phyloP scores from a whole-genome alignment of 805 yeast species.

The Starmerella bombi region DNA sequence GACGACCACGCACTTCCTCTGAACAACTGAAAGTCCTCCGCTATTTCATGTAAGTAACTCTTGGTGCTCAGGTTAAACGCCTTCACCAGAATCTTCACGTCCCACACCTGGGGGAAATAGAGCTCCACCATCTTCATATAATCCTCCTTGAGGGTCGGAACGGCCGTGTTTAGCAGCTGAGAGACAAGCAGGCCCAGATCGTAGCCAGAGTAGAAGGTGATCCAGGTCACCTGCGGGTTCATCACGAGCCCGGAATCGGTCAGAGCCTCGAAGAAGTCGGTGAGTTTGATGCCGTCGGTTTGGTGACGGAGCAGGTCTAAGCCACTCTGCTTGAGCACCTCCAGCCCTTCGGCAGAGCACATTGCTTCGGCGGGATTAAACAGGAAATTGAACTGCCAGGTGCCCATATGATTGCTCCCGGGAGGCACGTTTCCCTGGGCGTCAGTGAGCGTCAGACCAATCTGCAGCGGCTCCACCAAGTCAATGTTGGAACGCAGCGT shows the following conservation, averaged over 20 bases:
- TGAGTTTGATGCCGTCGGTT: conserved; percentile 62
- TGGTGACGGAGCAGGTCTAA: conserved; percentile 65
- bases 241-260: conserved; percentile 77
- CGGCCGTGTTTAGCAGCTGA: conserved; percentile 54
- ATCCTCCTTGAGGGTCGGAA: conserved; percentile 72
- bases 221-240: conserved; percentile 64
- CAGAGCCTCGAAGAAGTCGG: conserved; percentile 70
- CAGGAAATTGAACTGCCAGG: conserved; percentile 94
- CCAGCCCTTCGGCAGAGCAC: conserved; percentile 77
- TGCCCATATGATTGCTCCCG: conserved; percentile 39
- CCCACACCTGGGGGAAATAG: conserved; percentile 73
- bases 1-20: conserved; percentile 28
- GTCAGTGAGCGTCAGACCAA: conserved; percentile 67
- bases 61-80: conserved; percentile 27
- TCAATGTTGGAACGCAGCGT: conserved; percentile 87
- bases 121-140: conserved; percentile 56
- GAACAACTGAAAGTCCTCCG: conserved; percentile 33
- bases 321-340: conserved; percentile 67
- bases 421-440: conserved; percentile 57
- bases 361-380: conserved; percentile 65
- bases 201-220: conserved; percentile 86
- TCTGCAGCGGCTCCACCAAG: conserved; percentile 69
- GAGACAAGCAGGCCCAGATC: conserved; percentile 84
- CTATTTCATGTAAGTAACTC: conserved; percentile 29
- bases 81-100: conserved; percentile 46